Percentiles rank a stretch among this genome's conserved stretches.
These are phyloP conservation scores for Metschnikowia aberdeeniae DNA, from an alignment of 805 yeast species.

Conservation along the genomic window DNA sequence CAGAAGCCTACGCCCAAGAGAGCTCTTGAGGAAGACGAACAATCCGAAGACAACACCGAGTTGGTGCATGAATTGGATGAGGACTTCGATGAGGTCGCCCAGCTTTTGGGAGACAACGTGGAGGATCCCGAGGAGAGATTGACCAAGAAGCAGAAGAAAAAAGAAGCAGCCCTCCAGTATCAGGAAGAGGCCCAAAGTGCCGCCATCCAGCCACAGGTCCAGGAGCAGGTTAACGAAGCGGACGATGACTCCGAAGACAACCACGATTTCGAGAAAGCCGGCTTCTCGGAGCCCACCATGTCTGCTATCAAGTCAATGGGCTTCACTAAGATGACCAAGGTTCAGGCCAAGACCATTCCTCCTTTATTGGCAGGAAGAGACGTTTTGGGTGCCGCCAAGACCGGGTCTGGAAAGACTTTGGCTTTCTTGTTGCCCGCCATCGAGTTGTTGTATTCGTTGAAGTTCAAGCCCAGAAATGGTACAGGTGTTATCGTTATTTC, in stretches of 20 bases:
- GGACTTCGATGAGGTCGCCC: conserved; percentile 56
- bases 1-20: conserved; percentile 17
- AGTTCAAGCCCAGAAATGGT: conserved; percentile 96
- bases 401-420: conserved; percentile 97
- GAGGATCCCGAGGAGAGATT: conserved; percentile 36
- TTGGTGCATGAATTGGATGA: conserved; percentile 53
- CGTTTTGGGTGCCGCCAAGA: conserved; percentile 98
- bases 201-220: conserved; percentile 29
- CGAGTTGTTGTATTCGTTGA: conserved; percentile 82
- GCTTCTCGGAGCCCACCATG: conserved; percentile 76
- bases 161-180: conserved; percentile 16
- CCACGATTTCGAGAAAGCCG: conserved; percentile 38
- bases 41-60: conserved; percentile 30
- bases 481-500: conserved; percentile 95
- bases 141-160: conserved; percentile 21
- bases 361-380: conserved; percentile 95
- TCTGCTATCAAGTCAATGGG: conserved; percentile 87
- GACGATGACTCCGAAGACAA: conserved; percentile 24
- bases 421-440: conserved; percentile 96
- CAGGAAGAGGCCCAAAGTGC: conserved; percentile 22
- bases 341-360: conserved; percentile 94
- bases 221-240: conserved; percentile 21
- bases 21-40: conserved; percentile 27
- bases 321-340: conserved; percentile 86
- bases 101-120: conserved; percentile 43